These are phyloP conservation scores for Ceratobasidium sp. DNA, from an alignment of 1,284 basidiomycete genomes.

Conservation along the genomic window DNA sequence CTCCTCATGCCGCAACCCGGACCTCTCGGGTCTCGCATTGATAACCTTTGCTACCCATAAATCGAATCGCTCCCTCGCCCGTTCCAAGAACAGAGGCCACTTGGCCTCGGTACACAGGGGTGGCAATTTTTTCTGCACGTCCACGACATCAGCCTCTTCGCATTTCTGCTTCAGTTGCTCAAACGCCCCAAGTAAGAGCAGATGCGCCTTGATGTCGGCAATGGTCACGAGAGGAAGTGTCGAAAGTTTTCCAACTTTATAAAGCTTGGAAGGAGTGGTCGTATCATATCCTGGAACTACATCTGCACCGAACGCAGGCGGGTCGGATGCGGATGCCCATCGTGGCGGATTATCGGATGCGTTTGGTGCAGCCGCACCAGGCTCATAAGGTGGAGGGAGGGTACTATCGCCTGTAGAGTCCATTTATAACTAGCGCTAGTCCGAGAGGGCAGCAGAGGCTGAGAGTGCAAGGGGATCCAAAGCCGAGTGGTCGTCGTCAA, in stretches of 20 bases:
- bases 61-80: constrained; percentile 43
- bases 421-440: not conserved
- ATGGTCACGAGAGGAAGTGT: constrained; percentile 38
- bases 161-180: constrained; percentile 38
- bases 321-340: not conserved
- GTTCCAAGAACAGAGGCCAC: constrained; percentile 44
- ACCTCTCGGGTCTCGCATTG: not conserved
- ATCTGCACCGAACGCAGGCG: not conserved
- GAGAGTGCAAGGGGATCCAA: not conserved
- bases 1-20: constrained; percentile 17
- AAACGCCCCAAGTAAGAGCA: constrained; percentile 43
- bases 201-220: constrained; percentile 42
- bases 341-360: not conserved
- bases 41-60: constrained; percentile 38
- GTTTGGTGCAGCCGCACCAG: not conserved
- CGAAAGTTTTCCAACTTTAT: constrained; percentile 1
- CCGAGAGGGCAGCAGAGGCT: too few species aligned
- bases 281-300: constrained; percentile 14
- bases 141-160: constrained; percentile 31
- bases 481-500: not conserved
- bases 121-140: constrained; percentile 17
- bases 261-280: not conserved
- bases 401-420: not conserved
- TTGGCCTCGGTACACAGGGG: constrained; percentile 30
- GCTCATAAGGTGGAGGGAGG: not conserved